phyloP scores from a whole-genome alignment of 192 early-diverging fungal genomes.

The Entomortierella beljakovae region DNA sequence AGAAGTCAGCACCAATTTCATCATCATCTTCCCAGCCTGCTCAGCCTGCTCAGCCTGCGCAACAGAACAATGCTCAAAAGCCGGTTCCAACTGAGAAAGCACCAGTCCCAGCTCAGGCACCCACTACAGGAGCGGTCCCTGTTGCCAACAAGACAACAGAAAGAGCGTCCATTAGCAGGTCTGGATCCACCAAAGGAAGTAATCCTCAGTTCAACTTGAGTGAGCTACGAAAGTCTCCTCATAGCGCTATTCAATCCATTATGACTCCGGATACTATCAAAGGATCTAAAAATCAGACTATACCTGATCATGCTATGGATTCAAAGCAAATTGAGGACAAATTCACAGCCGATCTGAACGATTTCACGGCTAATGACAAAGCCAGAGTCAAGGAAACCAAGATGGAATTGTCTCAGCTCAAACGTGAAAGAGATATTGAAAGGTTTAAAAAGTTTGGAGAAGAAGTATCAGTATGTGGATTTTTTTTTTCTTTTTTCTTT shows the following conservation, averaged over 20 bases:
- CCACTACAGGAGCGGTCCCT: background rate
- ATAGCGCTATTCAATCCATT: conserved; percentile 56
- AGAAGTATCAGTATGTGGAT: conserved; percentile 64
- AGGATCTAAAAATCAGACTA: conserved; percentile 47
- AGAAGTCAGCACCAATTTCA: background rate
- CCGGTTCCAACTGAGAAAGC: background rate
- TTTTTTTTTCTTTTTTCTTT: background rate
- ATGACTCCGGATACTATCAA: conserved; percentile 46
- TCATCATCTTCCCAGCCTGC: background rate
- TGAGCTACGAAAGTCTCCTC: conserved; percentile 61
- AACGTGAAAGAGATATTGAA: conserved; percentile 78
- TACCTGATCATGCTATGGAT: conserved; percentile 63
- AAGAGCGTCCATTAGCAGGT: conserved; percentile 18
- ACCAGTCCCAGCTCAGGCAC: background rate
- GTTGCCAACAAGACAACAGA: conserved; percentile 8
- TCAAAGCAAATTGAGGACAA: conserved; percentile 48
- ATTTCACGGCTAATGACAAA: conserved; percentile 82
- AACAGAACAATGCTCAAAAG: conserved; percentile 3
- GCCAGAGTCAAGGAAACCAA: conserved; percentile 80
- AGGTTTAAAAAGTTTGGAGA: conserved; percentile 86
- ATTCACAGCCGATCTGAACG: conserved; percentile 39
- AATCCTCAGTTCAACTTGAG: conserved; percentile 59
- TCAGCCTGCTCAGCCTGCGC: background rate
- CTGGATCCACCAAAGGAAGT: conserved; percentile 28
- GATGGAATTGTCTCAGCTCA: conserved; percentile 30